Base-by-base conservation (phyloP, 495 filamentous ascomycete genomes). In the Neurospora hispaniola region DNA sequence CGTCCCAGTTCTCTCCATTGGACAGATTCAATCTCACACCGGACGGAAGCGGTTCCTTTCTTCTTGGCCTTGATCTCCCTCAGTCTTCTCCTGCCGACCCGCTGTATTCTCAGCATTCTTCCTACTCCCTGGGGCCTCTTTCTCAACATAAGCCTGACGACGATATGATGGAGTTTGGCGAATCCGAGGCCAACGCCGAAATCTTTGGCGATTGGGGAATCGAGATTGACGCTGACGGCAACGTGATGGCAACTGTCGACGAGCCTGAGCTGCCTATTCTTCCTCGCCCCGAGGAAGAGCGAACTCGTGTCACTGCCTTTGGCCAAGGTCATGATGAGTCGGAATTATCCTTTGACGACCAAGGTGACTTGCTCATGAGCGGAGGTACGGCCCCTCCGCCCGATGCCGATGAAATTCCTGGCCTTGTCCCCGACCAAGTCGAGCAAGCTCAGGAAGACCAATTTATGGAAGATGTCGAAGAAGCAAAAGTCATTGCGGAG, bases 211-310 rank as follows among this genome's bases (percentile, higher is more conserved):
- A 85, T 43, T 84, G 79, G 81, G 82, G 82, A 4, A 71, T 85
- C 42, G 80, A 83, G 62, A 80, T 85, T 42, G 82, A 84, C 72
- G 80, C 77, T 69, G 71, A 84, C 9, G 84, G 83, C 39, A 83
- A 84, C 46, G 71, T 84, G 12, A 68, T 81, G 3, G 23, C 66
- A 16, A 62, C 54, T 11, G 18, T 73, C 2, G 82, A 83, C 42
- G 80, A 84, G 44, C 77, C 79, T 16, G 80, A 84, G 59, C 75
- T 85, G 59, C 83, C 82, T 6, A 74, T 72, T 40, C 76, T 81
- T 14, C 81, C 80, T 16, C 69, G 27, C 10, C 71, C 73, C 12
- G 72, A 73, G 5, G 46, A 74, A 16, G 68, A 70, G 0, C 70
- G 71, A 23, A 23, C 16, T 43, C n/a, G 42, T 39, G 54, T 6